Conservation (phyloP, 1,284 basidiomycete genomes). For the Leucoagaricus sp. region DNA sequence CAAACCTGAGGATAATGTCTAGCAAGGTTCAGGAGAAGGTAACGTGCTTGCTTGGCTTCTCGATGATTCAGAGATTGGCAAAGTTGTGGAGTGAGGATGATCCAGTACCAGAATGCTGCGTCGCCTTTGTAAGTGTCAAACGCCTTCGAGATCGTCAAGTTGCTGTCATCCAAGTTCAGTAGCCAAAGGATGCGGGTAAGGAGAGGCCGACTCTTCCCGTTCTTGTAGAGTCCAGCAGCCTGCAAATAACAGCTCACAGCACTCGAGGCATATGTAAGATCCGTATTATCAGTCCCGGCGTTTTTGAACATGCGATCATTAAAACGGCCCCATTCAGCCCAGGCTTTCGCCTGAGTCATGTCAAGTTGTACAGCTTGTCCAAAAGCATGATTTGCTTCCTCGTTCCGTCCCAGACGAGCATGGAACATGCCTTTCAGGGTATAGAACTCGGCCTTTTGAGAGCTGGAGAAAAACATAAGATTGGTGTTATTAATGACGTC, state of each 20-base stretch:
- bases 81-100: conserved; percentile 96
- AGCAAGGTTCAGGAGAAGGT: conserved; percentile 88
- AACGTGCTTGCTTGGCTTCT: conserved; percentile 92
- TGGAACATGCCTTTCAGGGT: conserved; percentile 99
- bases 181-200: conserved; percentile 95
- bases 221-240: conserved; percentile 96
- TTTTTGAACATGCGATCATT: conserved; percentile 95
- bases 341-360: conserved; percentile 93
- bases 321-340: conserved; percentile 98
- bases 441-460: conserved; percentile 98
- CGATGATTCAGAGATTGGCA: conserved; percentile 88
- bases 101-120: conserved; percentile 98
- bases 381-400: conserved; percentile 93
- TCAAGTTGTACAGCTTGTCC: conserved; percentile 96
- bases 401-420: conserved; percentile 82
- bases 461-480: conserved; percentile 93
- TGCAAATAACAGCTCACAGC: conserved; percentile 98
- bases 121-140: conserved; percentile 99
- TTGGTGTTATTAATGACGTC: conserved; percentile 99
- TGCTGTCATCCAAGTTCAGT: conserved; percentile 89
- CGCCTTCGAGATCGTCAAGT: conserved; percentile 78
- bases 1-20: conserved; percentile 91
- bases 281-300: conserved; percentile 47
- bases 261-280: conserved; percentile 80
- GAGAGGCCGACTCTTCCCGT: conserved; percentile 89